Conservation (phyloP, 2,329 filamentous ascomycete genomes). For the Beauveria asiatica region DNA sequence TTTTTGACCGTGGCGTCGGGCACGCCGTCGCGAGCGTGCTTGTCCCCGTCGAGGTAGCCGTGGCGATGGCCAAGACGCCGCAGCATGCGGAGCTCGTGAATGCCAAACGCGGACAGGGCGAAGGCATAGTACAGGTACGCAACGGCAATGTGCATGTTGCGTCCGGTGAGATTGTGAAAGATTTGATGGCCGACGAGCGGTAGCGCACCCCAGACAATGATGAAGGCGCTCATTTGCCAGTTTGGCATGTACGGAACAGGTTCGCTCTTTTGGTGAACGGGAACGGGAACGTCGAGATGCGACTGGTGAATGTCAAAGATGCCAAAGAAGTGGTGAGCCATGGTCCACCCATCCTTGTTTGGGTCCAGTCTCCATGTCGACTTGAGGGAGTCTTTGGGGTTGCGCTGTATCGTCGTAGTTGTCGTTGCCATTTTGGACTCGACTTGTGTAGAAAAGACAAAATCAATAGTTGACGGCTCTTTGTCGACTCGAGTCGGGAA, state of each 20-base stretch:
- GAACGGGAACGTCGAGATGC: conserved; percentile 13
- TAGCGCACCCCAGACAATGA: conserved; percentile 21
- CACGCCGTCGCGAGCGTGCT: conserved; percentile 26
- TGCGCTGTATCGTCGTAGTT: conserved; percentile 5
- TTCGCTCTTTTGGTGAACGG: conserved; percentile 25
- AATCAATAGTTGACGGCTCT: too few species aligned
- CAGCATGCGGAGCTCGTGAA: conserved; percentile 22
- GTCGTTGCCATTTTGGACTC: not conserved
- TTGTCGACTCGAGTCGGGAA: not conserved
- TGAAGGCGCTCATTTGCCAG: conserved; percentile 22
- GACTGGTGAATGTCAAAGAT: conserved; percentile 14
- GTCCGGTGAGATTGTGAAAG: conserved; percentile 10
- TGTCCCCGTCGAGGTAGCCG: conserved; percentile 20
- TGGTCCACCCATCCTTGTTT: conserved; percentile 14
- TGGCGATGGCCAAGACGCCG: conserved; percentile 22
- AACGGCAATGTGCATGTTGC: conserved; percentile 4
- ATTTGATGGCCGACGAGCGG: conserved; percentile 18
- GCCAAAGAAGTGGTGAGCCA: conserved; percentile 14
- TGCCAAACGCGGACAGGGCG: conserved; percentile 21
- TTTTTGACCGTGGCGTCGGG: conserved; percentile 24
- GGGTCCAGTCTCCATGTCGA: conserved; percentile 16
- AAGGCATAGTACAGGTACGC: conserved; percentile 20
- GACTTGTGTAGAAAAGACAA: too few species aligned
- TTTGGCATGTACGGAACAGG: conserved; percentile 23
- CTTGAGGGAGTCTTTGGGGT: conserved; percentile 17